Evolutionary conservation across 2,329 filamentous ascomycete species (phyloP), one percentile per base, ranked within the genome.

Genomic region (Hypoxylon sp.): DNA sequence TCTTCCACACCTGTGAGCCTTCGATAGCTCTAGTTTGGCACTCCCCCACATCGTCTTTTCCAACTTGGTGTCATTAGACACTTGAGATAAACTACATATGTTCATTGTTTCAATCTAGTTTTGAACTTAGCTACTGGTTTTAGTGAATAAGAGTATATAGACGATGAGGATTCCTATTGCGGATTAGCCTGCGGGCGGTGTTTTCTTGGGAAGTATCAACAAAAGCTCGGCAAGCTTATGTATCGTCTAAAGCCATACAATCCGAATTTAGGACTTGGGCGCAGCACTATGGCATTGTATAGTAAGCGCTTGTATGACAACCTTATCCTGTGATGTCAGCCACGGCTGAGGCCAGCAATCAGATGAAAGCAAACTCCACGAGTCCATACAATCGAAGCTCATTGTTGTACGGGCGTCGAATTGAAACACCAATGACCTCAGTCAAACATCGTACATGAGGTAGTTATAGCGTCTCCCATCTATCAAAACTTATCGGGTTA

Each of bases 281-380:
- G 56, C 61, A 59, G 61, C 58, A 25, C n/a, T 13, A 31, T 31
- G 25, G 25, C 25, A 27, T 27, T 3, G 25, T 27, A 51, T 42
- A 61, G 57, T 46, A 66, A 58, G 64, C 64, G 67, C 63, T 22
- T 64, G 46, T 64, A 58, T 56, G 56, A 55, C 55, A 49, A 54
- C n/a, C n/a, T n/a, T n/a, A n/a, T 55, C 44, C 59, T 59, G 46
- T 59, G 46, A 64, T 57, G 54, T 59, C 46, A 67, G 42, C 50
- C 60, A 53, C 44, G 42, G 53, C 17, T 11, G 25, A 42, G 20
- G 57, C 49, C 22, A 44, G 25, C 35, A 33, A 35, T 59, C 30
- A 64, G 44, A 66, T 31, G 22, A 55, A 59, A 35, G 20, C 17
- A 46, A 53, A 33, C 31, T 8, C 27, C 13, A 44, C 31, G 14